These are phyloP conservation scores for Pythium aquatile DNA, from an alignment of 352 stramenopile species.

Conservation along the genomic window DNA sequence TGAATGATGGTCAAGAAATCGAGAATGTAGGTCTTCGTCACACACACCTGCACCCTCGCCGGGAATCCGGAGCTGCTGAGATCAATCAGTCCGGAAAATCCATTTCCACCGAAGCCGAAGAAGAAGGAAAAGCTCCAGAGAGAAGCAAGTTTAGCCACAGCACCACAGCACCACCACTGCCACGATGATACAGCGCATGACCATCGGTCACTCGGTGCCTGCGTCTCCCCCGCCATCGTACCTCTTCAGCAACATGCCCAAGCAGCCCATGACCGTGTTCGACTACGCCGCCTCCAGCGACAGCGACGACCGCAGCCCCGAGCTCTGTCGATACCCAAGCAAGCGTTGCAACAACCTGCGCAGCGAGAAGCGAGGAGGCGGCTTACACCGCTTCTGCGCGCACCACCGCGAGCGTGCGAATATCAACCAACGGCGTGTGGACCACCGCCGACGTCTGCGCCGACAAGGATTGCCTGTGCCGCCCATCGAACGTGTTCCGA, in stretches of 20 bases:
- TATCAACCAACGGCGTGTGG: conserved; percentile 63
- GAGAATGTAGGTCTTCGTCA: background rate
- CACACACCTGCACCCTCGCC: background rate
- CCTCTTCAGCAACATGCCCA: background rate
- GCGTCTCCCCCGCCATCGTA: background rate
- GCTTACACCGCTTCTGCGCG: conserved; percentile 69
- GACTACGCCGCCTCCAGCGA: background rate
- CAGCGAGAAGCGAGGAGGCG: conserved; percentile 36
- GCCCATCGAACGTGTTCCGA: background rate
- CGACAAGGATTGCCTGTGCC: conserved; percentile 1
- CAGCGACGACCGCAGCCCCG: background rate
- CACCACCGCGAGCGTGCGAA: conserved; percentile 67
- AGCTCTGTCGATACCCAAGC: conserved; percentile 62
- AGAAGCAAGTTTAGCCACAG: background rate
- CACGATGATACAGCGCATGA: background rate
- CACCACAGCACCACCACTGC: background rate
- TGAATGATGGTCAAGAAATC: background rate
- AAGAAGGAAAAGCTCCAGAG: background rate
- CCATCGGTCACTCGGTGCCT: background rate
- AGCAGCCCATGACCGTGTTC: background rate
- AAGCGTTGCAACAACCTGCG: conserved; percentile 66
- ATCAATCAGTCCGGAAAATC: background rate
- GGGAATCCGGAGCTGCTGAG: background rate
- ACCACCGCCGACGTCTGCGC: conserved; percentile 22
- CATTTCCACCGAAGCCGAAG: background rate